These are phyloP conservation scores for Endoconidiophora laricicola DNA, from an alignment of 2,329 filamentous ascomycete genomes.

Conservation along the genomic window DNA sequence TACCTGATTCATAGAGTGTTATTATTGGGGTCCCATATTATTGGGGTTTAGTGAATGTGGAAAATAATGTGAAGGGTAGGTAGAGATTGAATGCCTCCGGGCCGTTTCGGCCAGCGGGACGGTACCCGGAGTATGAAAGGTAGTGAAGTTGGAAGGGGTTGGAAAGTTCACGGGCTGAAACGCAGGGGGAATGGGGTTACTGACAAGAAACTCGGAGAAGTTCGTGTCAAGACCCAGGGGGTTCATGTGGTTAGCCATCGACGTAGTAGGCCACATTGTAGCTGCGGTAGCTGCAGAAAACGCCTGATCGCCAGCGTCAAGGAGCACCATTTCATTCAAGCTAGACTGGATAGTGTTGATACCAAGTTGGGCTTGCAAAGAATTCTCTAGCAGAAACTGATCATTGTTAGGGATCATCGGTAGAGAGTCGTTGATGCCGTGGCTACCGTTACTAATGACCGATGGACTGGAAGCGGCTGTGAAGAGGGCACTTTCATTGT, in stretches of 20 bases:
- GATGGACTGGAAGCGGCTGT: slow-evolving; percentile 91
- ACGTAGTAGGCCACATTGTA: slow-evolving; percentile 52
- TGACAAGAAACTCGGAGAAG: slow-evolving; percentile 12
- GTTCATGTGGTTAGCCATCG: slow-evolving; percentile 32
- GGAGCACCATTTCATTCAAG: slow-evolving; percentile 43
- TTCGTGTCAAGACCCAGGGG: slow-evolving; percentile 10
- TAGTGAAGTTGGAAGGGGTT: neutral
- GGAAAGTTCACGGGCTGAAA: slow-evolving; percentile 11
- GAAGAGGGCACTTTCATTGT: slow-evolving; percentile 3
- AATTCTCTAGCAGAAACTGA: slow-evolving; percentile 9
- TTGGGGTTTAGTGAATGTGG: neutral
- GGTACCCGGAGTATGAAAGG: neutral
- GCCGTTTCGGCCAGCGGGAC: neutral
- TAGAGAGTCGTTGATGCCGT: slow-evolving; percentile 31
- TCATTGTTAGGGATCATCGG: slow-evolving; percentile 12
- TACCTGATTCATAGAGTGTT: slow-evolving; percentile 11
- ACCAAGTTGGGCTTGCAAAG: slow-evolving; percentile 23
- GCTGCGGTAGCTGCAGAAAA: slow-evolving; percentile 18
- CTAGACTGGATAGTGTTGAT: slow-evolving; percentile 80
- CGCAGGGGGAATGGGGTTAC: slow-evolving; percentile 11
- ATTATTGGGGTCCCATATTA: slow-evolving; percentile 10
- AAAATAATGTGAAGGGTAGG: neutral
- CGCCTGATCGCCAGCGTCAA: slow-evolving; percentile 21
- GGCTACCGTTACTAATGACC: slow-evolving; percentile 86
- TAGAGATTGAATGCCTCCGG: slow-evolving; percentile 7